Evolutionary conservation across 176 grass and related monocot genomes (phyloP), one percentile per base, ranked within the genome.

Genomic region (Oropetium thomaeum): DNA sequence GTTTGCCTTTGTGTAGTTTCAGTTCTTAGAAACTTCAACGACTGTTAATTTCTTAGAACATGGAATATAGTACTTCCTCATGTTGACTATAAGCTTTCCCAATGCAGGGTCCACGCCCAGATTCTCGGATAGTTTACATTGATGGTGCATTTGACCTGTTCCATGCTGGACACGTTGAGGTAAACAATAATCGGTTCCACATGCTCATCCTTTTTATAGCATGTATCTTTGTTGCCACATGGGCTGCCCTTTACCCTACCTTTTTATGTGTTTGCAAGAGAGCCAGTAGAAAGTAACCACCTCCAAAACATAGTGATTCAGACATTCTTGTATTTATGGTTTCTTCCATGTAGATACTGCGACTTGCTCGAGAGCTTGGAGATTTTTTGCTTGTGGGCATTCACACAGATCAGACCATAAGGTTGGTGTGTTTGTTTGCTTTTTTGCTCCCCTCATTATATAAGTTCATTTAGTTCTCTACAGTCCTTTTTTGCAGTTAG

Each of bases 91-190:
- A 64, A 62, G 25, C 35, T 85, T 82, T 87, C 44, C 16, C 63
- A 22, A 62, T 70, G 65, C 79, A 98, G 95, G 89, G 95, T 16
- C 95, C 95, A 83, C 81, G 91, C 51, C 88, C 91, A 73, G 84
- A 94, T 88, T 92, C 95, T 85, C 79, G 84, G 44, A 79, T 93
- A 89, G 81, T 98, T 79, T 98, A 98, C 75, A 98, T 93, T 38
- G 95, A 98, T 45, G 95, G 91, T 65, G 95, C 95, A 37, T 98
- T 94, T 83, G 91, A 98, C 89, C 86, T 94, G 37, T 92, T 98
- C 37, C 95, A 98, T 85, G 91, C 95, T 75, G 95, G 95, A 61
- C 88, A 98, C 81, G 95, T 98, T 32, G 95, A 98, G 95, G 91
- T 98, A 85, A 80, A 72, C 67, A 41, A 25, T 31, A 62, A 31